phyloP scores from a whole-genome alignment of 2,329 filamentous ascomycete genomes.

The Colletotrichum endophyticum region DNA sequence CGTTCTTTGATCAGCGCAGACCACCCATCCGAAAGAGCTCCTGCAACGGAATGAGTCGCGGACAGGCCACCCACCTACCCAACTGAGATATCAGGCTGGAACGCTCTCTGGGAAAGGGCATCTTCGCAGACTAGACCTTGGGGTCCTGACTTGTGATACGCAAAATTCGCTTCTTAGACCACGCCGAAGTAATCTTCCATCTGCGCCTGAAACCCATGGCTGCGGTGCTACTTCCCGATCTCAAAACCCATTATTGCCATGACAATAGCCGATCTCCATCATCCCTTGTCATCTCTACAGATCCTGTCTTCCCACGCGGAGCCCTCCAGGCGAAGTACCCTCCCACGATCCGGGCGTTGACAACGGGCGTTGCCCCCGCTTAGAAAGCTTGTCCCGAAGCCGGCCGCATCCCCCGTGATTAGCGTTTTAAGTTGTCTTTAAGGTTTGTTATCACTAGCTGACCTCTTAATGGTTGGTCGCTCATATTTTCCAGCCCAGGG shows the following conservation, averaged over 20 bases:
- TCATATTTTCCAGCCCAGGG: not conserved
- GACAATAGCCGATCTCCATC: not conserved
- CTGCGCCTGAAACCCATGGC: not conserved
- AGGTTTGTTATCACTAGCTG: not conserved
- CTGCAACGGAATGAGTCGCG: not conserved
- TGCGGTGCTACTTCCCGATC: not conserved
- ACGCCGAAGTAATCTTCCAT: not conserved
- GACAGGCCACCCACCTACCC: not conserved
- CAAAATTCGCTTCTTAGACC: not conserved
- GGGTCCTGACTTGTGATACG: not conserved
- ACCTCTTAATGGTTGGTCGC: not conserved
- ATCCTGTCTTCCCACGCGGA: not conserved
- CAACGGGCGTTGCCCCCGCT: not conserved
- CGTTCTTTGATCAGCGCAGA: not conserved
- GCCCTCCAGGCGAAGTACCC: not conserved
- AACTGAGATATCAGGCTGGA: not conserved
- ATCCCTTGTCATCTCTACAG: not conserved
- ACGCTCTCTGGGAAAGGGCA: not conserved
- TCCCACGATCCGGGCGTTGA: not conserved
- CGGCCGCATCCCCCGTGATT: not conserved
- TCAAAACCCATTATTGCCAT: not conserved
- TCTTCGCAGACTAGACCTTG: not conserved
- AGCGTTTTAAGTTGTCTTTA: not conserved
- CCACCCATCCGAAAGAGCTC: not conserved
- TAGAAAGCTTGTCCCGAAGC: not conserved